Percentiles rank a stretch among this genome's conserved stretches.
These are phyloP conservation scores for Botryosphaeria dothidea DNA, from an alignment of 2,329 filamentous ascomycete genomes.

Conservation along the genomic window DNA sequence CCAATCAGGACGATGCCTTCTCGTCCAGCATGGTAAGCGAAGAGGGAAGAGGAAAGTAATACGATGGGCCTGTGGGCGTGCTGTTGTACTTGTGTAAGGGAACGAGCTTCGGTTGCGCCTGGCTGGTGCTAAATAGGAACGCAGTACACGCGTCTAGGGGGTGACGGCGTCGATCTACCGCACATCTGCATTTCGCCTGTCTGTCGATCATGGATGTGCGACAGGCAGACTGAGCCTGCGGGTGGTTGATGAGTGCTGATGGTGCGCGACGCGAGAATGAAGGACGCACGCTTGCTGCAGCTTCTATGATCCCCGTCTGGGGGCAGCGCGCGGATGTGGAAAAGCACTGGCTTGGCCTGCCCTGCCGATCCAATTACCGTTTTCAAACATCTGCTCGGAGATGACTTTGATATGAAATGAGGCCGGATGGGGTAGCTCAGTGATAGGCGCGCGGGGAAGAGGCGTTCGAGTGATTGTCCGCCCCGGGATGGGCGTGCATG, in stretches of 20 bases:
- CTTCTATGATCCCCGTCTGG: not conserved
- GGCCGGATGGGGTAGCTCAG: not conserved
- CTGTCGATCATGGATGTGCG: constrained; percentile 1
- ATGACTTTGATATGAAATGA: not conserved
- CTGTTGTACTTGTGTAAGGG: not conserved
- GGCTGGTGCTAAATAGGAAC: not conserved
- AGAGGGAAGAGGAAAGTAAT: not conserved
- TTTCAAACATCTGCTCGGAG: not conserved
- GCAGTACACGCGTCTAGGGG: constrained; percentile 7
- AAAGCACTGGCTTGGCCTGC: constrained; percentile 9
- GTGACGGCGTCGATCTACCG: not conserved
- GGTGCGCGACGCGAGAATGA: not conserved
- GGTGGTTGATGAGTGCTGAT: not conserved
- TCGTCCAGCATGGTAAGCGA: not conserved
- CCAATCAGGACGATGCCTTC: not conserved
- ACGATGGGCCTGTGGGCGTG: not conserved
- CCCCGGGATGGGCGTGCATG: not conserved
- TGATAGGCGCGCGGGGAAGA: not conserved
- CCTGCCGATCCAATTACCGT: constrained; percentile 16
- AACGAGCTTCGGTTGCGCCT: not conserved
- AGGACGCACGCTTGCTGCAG: not conserved
- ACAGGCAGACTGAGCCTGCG: not conserved
- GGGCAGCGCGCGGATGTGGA: not conserved
- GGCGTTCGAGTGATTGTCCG: not conserved
- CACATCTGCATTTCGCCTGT: constrained; percentile 12